A percentile compares a stretch with the other conserved stretches of the same genome.
phyloP scores from a whole-genome alignment of 2,329 filamentous ascomycete species.

The Coleophoma crateriformis region DNA sequence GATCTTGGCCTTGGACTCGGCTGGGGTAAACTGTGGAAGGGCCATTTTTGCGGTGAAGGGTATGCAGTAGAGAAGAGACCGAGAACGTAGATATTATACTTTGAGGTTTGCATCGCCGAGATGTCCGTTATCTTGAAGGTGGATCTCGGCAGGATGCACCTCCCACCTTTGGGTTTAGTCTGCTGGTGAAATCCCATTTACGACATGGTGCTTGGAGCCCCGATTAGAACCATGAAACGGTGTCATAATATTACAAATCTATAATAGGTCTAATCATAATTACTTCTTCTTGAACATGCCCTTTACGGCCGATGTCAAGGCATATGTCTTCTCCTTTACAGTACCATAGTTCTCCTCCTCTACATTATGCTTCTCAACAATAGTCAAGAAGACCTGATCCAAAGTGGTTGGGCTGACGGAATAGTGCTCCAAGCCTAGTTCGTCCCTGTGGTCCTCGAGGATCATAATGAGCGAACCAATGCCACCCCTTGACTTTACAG shows the following conservation, averaged over 20 bases:
- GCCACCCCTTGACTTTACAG: slow-evolving; percentile 8
- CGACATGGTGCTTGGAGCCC: too few species aligned
- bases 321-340: slow-evolving; percentile 5
- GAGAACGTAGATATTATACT: too few species aligned
- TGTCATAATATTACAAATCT: background rate
- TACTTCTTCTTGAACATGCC: background rate
- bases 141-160: too few species aligned
- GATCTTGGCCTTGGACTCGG: background rate
- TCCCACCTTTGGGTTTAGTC: too few species aligned
- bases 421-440: slow-evolving; percentile 76
- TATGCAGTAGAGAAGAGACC: too few species aligned
- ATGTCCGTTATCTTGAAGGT: too few species aligned
- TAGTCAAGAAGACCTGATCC: slow-evolving; percentile 84
- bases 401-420: slow-evolving; percentile 81
- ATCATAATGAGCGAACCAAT: slow-evolving; percentile 66
- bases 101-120: too few species aligned
- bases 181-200: too few species aligned
- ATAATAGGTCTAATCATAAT: background rate
- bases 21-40: background rate
- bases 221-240: too few species aligned
- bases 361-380: slow-evolving; percentile 76
- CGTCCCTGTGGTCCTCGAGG: slow-evolving; percentile 65
- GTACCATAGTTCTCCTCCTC: slow-evolving; percentile 60
- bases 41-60: too few species aligned
- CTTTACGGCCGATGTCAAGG: background rate